Evolutionary conservation across 2,329 filamentous ascomycete species (phyloP), one percentile per base, ranked within the genome.

Genomic region (Aureobasidium leucospermi): DNA sequence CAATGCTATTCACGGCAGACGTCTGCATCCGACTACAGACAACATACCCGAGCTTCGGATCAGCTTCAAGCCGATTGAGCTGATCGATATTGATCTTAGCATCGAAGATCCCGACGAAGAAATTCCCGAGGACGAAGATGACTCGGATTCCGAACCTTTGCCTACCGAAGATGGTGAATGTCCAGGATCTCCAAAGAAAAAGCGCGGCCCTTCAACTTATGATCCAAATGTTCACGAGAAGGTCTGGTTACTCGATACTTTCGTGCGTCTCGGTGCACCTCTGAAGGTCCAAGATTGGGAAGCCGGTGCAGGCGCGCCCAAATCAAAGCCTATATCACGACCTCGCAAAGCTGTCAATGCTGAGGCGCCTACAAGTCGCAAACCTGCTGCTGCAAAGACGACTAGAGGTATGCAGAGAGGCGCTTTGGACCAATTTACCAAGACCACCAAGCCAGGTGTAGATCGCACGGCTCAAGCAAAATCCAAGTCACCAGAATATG

Each of bases 11-110:
- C 85, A 85, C 57, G 85, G 81, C 4, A 82, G 81, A 51, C 80
- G 93, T 60, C 78, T 77, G 6, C 91, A 95, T 71, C 81, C 84
- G 45, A 86, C 83, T 56, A 92, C 87, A 0, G 93, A 95, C 68
- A 84, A 81, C 1, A 84, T 85, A 4, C 80, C 85, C 1, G 93
- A 97, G 70, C 71, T 96, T 9, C 86, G 93, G 6, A 74, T 97
- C 23, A 85, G 88, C 1, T 95, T 88, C 68, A 78, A 86, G 4
- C 94, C 94, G 0, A 79, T 84, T 2, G 81, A 88, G 32, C 80
- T 96, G 15, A 89, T 96, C 2, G 85, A 85, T 0, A 80, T 97
- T 41, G 85, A 96, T 67, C 75, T 96, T 28, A 81, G 84, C 10
- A 78, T 80, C 0, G 92, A 96, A 69, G 81, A 84, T 32, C 86